These are phyloP conservation scores for Capsicum baccatum DNA, from an alignment of 257 asterid genomes.

Conservation along the genomic window DNA sequence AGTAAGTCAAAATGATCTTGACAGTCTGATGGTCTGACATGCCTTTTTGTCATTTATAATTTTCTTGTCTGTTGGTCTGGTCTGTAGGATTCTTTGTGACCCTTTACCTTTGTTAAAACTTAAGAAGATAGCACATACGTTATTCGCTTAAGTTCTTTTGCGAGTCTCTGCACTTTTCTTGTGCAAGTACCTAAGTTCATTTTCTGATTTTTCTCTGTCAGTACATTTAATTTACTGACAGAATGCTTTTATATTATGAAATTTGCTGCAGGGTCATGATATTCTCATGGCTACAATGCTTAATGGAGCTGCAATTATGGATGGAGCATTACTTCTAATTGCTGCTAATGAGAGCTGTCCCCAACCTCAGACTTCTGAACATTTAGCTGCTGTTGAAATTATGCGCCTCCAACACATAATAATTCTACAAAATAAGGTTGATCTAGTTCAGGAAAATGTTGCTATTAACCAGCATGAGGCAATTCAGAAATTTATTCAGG, in stretches of 20 bases:
- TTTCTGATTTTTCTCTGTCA: not conserved
- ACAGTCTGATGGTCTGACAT: not conserved
- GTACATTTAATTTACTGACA: slow-evolving; percentile 10
- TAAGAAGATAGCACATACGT: not conserved
- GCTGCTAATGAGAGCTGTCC: slow-evolving; percentile 98
- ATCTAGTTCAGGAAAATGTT: slow-evolving; percentile 96
- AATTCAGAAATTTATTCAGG: slow-evolving; percentile 90
- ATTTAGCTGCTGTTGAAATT: slow-evolving; percentile 95
- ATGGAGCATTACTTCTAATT: slow-evolving; percentile 90
- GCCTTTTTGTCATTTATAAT: not conserved
- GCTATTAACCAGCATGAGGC: slow-evolving; percentile 98
- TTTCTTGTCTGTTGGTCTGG: not conserved
- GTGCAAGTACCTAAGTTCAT: slow-evolving; percentile 2
- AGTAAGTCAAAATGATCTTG: not conserved
- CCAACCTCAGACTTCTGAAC: slow-evolving; percentile 98
- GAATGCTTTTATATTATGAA: not conserved
- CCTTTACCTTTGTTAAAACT: not conserved
- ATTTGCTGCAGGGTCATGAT: slow-evolving; percentile 74
- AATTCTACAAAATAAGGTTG: slow-evolving; percentile 96
- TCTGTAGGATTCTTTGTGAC: not conserved
- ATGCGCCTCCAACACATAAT: slow-evolving; percentile 94
- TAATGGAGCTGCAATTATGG: slow-evolving; percentile 98
- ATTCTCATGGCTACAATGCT: slow-evolving; percentile 99
- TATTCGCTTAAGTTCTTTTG: not conserved
- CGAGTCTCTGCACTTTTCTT: not conserved